These are phyloP conservation scores for Colletotrichum viniferum DNA, from an alignment of 2,329 filamentous ascomycete species.

Conservation along the genomic window DNA sequence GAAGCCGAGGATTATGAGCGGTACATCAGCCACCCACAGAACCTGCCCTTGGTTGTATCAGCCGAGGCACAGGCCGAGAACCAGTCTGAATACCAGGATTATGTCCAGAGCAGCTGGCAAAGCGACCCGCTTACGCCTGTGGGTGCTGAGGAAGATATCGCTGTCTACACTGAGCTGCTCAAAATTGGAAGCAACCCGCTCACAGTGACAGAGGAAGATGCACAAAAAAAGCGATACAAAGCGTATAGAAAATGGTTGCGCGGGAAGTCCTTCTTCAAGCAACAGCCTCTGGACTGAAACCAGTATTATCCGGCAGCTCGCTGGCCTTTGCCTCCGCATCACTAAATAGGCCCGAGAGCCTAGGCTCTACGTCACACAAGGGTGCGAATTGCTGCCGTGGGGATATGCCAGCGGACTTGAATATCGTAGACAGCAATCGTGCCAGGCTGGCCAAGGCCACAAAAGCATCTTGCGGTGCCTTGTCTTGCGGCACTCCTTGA, in stretches of 20 bases:
- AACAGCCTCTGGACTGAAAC: constrained; percentile 67
- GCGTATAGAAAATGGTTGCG: constrained; percentile 93
- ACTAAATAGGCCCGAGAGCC: constrained; percentile 26
- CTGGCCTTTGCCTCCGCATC: background rate
- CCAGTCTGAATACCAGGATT: constrained; percentile 77
- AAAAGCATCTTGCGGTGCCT: constrained; percentile 29
- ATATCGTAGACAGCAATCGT: constrained; percentile 34
- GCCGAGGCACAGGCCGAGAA: constrained; percentile 66
- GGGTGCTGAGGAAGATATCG: constrained; percentile 67
- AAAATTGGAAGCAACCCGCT: constrained; percentile 81
- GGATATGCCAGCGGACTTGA: constrained; percentile 19
- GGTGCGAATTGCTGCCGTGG: constrained; percentile 33
- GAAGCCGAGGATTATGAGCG: constrained; percentile 87
- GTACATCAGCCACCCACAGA: constrained; percentile 89
- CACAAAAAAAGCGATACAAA: constrained; percentile 93
- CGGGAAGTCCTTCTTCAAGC: constrained; percentile 96
- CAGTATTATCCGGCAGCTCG: background rate
- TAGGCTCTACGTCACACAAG: constrained; percentile 33
- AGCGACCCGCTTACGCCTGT: constrained; percentile 55
- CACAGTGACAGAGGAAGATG: constrained; percentile 86
- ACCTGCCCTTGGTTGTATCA: constrained; percentile 81
- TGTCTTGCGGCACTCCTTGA: constrained; percentile 22
- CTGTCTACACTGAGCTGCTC: constrained; percentile 78
- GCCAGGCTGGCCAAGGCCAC: constrained; percentile 37
- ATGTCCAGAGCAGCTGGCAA: constrained; percentile 72